phyloP scores from a whole-genome alignment of 2,329 filamentous ascomycete genomes.

The Diaporthe australafricana region DNA sequence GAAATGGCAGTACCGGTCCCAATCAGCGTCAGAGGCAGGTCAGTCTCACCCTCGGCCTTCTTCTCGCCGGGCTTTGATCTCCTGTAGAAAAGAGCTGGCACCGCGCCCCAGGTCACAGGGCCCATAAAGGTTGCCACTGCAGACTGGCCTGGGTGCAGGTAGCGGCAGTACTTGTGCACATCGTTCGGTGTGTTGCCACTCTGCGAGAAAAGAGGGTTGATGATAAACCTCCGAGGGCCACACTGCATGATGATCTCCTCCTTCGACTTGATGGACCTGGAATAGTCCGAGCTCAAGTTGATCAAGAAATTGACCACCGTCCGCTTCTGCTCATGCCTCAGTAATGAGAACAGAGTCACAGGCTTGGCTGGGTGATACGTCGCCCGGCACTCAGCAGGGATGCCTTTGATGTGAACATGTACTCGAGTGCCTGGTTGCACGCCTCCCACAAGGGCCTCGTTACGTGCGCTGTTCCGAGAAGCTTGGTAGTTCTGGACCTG shows the following conservation, averaged over 20 bases:
- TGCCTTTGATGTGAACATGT: slow-evolving; percentile 75
- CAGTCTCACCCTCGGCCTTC: slow-evolving; percentile 55
- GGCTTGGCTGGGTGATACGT: slow-evolving; percentile 68
- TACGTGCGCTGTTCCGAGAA: slow-evolving; percentile 78
- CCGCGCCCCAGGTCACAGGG: slow-evolving; percentile 91
- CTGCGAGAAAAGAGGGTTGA: slow-evolving; percentile 92
- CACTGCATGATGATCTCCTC: slow-evolving; percentile 92
- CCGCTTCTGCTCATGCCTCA: slow-evolving; percentile 95
- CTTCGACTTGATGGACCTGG: slow-evolving; percentile 87
- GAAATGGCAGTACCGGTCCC: slow-evolving; percentile 89
- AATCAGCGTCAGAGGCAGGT: slow-evolving; percentile 75
- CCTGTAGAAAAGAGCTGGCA: slow-evolving; percentile 91
- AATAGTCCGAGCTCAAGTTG: slow-evolving; percentile 81
- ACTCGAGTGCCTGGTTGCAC: slow-evolving; percentile 87
- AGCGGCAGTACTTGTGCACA: slow-evolving; percentile 96
- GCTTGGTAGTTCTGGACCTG: slow-evolving; percentile 92
- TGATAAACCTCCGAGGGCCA: slow-evolving; percentile 85
- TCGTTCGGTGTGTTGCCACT: slow-evolving; percentile 93
- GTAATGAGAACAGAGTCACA: slow-evolving; percentile 83
- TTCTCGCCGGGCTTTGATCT: slow-evolving; percentile 59
- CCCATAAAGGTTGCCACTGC: slow-evolving; percentile 91
- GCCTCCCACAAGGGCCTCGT: slow-evolving; percentile 90
- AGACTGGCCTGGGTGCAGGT: slow-evolving; percentile 88
- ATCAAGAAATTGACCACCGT: slow-evolving; percentile 91
- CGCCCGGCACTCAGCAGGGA: slow-evolving; percentile 56